Conservation (phyloP, 169 alveolate genomes). For the Condylostoma magnum region DNA sequence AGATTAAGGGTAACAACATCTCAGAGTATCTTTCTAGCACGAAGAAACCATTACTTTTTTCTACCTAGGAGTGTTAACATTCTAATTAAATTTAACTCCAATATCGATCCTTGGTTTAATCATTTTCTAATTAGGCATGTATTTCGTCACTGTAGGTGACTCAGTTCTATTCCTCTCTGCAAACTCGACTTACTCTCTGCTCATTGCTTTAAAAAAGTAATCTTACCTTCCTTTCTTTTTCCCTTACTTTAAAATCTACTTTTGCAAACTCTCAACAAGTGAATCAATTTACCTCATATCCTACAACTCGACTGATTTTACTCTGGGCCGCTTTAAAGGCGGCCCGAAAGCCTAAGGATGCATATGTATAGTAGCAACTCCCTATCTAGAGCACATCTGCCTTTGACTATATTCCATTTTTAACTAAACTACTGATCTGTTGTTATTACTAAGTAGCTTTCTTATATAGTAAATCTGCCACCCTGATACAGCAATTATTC, state of each 20-base stretch:
- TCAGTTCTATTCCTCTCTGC: too few species aligned
- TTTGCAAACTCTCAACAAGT: not conserved
- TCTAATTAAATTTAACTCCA: too few species aligned
- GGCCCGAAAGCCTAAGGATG: not conserved
- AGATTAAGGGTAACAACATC: not conserved
- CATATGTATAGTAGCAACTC: not conserved
- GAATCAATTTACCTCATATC: not conserved
- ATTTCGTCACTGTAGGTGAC: too few species aligned
- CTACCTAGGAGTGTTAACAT: not conserved
- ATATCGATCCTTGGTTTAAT: too few species aligned
- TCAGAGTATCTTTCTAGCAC: not conserved
- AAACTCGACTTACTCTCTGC: too few species aligned
- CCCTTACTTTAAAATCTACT: too few species aligned
- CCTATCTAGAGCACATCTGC: not conserved
- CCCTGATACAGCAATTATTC: constrained; percentile 37
- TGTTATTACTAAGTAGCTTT: constrained; percentile 30
- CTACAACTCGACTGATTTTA: not conserved
- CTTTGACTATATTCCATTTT: not conserved
- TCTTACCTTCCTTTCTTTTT: too few species aligned
- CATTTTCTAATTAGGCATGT: too few species aligned
- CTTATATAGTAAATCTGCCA: constrained; percentile 48
- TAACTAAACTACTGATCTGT: constrained; percentile 15
- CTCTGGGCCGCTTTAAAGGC: not conserved
- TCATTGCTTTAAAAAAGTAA: too few species aligned
- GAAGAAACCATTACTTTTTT: not conserved